phyloP scores from a whole-genome alignment of 441 rosid genomes.

The Kokia cookei region DNA sequence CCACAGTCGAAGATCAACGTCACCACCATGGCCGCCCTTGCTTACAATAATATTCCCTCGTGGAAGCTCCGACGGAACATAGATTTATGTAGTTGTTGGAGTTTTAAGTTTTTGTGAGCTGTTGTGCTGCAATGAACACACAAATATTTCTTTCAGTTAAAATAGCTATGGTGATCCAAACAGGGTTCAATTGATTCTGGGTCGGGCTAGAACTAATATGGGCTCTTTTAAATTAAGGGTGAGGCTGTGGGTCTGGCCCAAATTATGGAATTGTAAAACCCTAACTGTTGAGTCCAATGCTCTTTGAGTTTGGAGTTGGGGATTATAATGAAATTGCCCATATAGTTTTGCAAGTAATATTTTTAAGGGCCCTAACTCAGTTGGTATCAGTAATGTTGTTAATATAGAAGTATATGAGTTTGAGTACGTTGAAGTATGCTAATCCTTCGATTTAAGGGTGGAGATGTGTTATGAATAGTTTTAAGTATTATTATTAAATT shows the following conservation, averaged over 20 bases:
- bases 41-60: slow-evolving; percentile 14
- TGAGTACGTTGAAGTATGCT: too few relatives aligned
- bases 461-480: too few relatives aligned
- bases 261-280: background rate
- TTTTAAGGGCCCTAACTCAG: too few relatives aligned
- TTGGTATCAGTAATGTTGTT: too few relatives aligned
- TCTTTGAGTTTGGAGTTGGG: background rate
- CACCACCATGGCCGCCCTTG: slow-evolving; percentile 17
- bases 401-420: too few relatives aligned
- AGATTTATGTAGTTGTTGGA: slow-evolving; percentile 51
- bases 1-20: slow-evolving; percentile 33
- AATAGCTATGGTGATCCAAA: background rate
- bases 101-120: slow-evolving; percentile 9
- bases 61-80: slow-evolving; percentile 28
- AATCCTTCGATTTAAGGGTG: too few relatives aligned
- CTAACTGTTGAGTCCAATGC: background rate
- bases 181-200: background rate
- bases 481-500: too few relatives aligned
- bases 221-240: background rate
- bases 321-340: too few relatives aligned
- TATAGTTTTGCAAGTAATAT: too few relatives aligned
- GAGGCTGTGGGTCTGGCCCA: background rate
- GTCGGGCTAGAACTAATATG: background rate
- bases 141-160: background rate
- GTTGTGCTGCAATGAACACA: background rate